A percentile compares a stretch with the other conserved stretches of the same genome.
These are phyloP conservation scores for Nakazawaea wickerhamii DNA, from an alignment of 805 yeast genomes.

Conservation along the genomic window DNA sequence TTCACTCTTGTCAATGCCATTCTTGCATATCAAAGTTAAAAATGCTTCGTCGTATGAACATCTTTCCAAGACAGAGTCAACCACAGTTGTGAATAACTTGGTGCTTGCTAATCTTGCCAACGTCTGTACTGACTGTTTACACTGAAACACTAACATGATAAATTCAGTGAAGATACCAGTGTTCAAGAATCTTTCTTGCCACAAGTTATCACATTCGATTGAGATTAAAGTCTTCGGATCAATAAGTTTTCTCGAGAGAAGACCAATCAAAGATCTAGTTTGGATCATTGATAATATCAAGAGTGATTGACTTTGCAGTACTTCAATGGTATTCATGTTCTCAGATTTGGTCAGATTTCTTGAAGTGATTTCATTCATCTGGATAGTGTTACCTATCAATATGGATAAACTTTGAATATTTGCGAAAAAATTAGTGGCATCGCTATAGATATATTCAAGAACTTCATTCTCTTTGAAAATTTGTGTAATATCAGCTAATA, in stretches of 20 bases:
- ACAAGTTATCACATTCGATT: slow-evolving; percentile 4
- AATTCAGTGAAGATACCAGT: slow-evolving; percentile 35
- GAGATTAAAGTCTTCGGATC: background rate
- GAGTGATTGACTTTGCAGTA: slow-evolving; percentile 16
- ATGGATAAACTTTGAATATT: slow-evolving; percentile 21
- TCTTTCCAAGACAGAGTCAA: slow-evolving; percentile 20
- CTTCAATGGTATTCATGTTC: slow-evolving; percentile 1
- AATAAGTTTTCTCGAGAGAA: slow-evolving; percentile 10
- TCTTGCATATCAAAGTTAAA: slow-evolving; percentile 3
- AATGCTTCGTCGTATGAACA: slow-evolving; percentile 1
- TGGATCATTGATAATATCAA: slow-evolving; percentile 40
- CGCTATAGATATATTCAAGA: slow-evolving; percentile 12
- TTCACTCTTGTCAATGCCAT: background rate
- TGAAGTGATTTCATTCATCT: slow-evolving; percentile 54
- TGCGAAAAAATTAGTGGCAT: slow-evolving; percentile 6
- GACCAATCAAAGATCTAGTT: slow-evolving; percentile 27
- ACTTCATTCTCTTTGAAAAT: slow-evolving; percentile 16
- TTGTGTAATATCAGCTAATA: slow-evolving; percentile 21
- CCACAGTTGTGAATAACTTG: slow-evolving; percentile 24
- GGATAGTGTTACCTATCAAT: slow-evolving; percentile 42
- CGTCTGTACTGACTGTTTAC: slow-evolving; percentile 37
- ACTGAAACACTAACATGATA: slow-evolving; percentile 35
- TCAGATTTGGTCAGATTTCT: slow-evolving; percentile 32
- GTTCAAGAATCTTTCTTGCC: slow-evolving; percentile 14
- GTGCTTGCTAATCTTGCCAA: slow-evolving; percentile 28